These are phyloP conservation scores for Chlorella vulgaris DNA, from an alignment of 139 green algal species.

Conservation along the genomic window DNA sequence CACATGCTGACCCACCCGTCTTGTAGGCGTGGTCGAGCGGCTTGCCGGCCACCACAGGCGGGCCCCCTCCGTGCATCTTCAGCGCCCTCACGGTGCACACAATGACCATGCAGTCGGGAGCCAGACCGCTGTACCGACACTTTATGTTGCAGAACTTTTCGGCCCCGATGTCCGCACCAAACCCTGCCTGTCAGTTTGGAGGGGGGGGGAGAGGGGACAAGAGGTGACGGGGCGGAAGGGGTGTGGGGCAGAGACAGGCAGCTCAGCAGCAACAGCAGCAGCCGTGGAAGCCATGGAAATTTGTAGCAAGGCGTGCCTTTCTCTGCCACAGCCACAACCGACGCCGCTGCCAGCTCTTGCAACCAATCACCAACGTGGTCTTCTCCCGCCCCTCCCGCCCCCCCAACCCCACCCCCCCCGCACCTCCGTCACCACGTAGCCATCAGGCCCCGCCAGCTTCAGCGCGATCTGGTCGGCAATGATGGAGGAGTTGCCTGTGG, in stretches of 20 bases:
- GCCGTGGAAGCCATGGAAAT: background rate
- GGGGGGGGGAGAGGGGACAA: background rate
- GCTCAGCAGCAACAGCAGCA: background rate
- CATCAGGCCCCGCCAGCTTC: constrained; percentile 87
- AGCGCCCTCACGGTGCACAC: constrained; percentile 96
- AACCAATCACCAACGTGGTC: background rate
- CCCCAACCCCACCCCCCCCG: background rate
- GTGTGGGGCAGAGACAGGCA: background rate
- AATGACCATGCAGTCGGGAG: constrained; percentile 82
- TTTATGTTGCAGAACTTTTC: constrained; percentile 80
- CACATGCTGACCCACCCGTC: constrained; percentile 6
- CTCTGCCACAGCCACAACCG: background rate
- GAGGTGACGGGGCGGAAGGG: background rate
- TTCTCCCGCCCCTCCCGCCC: background rate
- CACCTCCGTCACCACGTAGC: constrained; percentile 95
- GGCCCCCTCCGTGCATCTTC: constrained; percentile 93
- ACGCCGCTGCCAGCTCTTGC: too few relatives aligned
- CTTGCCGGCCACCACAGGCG: constrained; percentile 79
- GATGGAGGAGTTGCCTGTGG: constrained; percentile 93
- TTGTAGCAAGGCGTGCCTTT: background rate
- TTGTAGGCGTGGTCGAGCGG: constrained; percentile 93
- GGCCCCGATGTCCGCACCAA: constrained; percentile 97
- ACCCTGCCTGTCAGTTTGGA: constrained; percentile 75
- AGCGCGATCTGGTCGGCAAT: constrained; percentile 94
- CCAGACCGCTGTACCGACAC: constrained; percentile 54